Base-by-base conservation (phyloP, 768 basidiomycete species). In the Rhodocollybia butyracea region DNA sequence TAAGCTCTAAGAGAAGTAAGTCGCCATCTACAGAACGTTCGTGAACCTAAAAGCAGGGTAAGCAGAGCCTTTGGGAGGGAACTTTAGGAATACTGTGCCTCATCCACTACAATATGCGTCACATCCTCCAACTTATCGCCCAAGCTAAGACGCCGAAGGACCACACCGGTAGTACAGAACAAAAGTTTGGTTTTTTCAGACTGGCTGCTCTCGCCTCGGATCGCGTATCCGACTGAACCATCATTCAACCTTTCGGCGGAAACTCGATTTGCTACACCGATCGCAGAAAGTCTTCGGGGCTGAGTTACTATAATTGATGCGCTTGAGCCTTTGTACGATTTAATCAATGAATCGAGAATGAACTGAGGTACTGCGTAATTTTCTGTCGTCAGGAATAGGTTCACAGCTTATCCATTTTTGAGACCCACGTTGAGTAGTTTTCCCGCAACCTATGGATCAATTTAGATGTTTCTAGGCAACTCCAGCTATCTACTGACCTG, bases 151-250 rank as follows among this genome's bases (percentile, higher is more conserved):
- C 91, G 79, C 55, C 92, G 76, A 45, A 97, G 77, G 2, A 94
- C 80, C n/a, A 97, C 90, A 72, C 95, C 95, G 10, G 94, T 97
- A 2, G 95, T 98, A 64, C 93, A 94, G 64, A 96, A 97, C 19
- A 95, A 71, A 2, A 95, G 70, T 58, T 89, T 88, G 5, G 91
- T 94, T 32, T 78, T 77, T 22, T 75, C 73, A 10, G 74, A 74
- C 46, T 84, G 80, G 59, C 83, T 89, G 36, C 81, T 83, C 68
- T 97, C 93, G 12, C 94, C 95, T 42, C 95, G 82, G 53, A 97
- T 94, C 2, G 86, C 84, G 62, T 96, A 98, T 2, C 93, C 94
- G 31, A 93, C 86, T 8, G 85, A 87, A 2, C 85, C 86, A 52
- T 91, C 89, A 7, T 88, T 81, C 3, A 80, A 66, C 12, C 92